Evolutionary conservation across 495 filamentous ascomycete species (phyloP), one percentile per base, ranked within the genome.

Genomic region (Annulohypoxylon nitens): DNA sequence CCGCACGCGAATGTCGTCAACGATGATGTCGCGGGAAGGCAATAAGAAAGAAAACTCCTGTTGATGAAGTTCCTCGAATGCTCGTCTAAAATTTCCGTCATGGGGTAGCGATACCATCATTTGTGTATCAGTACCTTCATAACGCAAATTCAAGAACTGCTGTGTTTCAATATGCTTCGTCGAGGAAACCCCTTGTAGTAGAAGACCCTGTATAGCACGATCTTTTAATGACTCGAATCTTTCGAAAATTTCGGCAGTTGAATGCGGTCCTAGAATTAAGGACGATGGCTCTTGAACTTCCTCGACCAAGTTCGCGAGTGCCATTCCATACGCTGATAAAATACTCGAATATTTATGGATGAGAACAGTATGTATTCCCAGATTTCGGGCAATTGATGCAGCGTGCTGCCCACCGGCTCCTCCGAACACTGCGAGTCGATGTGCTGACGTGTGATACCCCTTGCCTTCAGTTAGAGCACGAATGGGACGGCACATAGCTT

Each of bases 381-480:
- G 64, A 9, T 81, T 82, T 11, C 76, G 76, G n/a, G 85, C 85
- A n/a, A 87, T 83, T 0, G 84, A 81, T 74, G 83, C 85, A 0
- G 86, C 86, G 70, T 88, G 86, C 51, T 88, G 86, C 0, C 86
- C 86, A 39, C 86, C 86, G 36, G 86, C 86, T 30, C 86, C 86
- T 37, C 86, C 86, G 66, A 88, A 88, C 69, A 82, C 83, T 9
- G 84, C 84, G n/a, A 88, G 78, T 25, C 86, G 83, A 62, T 88
- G 86, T 2, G 80, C 80, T 3, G 81, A 79, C 2, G 86, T 86
- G 58, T 87, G 82, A 60, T 83, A 85, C 3, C 86, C 86, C 30
- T 83, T 81, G 16, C 83, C 84, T 62, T 88, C 84, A 2, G 85
- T 88, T 11, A 87, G 78, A 26, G 84, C 83, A n/a, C 86, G 83